Base-by-base conservation (phyloP, 2,329 filamentous ascomycete species). In the Epicoccum sorghinum region DNA sequence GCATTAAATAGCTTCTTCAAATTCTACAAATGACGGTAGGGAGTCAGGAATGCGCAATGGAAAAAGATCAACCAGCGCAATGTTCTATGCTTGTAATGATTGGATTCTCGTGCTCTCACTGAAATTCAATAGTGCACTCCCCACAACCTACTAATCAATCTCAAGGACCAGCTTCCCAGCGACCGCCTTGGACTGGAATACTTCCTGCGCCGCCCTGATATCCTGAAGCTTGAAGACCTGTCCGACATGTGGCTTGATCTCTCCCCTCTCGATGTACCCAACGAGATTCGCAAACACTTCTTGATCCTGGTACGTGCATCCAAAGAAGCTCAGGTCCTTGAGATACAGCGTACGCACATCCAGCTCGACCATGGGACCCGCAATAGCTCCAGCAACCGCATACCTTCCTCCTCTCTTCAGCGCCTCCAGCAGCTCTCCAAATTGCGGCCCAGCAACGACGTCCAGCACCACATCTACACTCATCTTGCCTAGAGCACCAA, bases 311-410 rank as follows among this genome's bases (percentile, higher is more conserved):
- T 57, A 57, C 25, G 57, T 57, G 23, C 57, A 59, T 3, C 57
- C 57, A 24, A 57, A 54, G 39, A 59, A 59, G 35, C 57, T 57
- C 7, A 59, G 14, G 41, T 59, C 49, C 39, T 59, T 59, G 6
- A 57, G 24, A 29, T 57, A 59, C 9, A 59, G 18, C 8, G 49
- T 59, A 4, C 57, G 36, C 4, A 59, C 30, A 48, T 59, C 53
- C 6, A 57, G 33, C 14, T 59, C 57, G 4, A 54, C 53, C 7
- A 57, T 49, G 14, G 57, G 53, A 4, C 49, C 53, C 6, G 53
- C 53, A n/a, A 59, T 59, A 4, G 57, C 53, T 4, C 57, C 57
- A 38, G 49, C 53, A 6, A 45, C 39, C 7, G 57, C 53, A 48
- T 54, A 59, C 41, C 53, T 40, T n/a, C 53, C 57, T 3, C 57